Evolutionary conservation across 1,139 yeast species (phyloP), one percentile per base, ranked within the genome.

Genomic region (Geotrichum carabidarum): DNA sequence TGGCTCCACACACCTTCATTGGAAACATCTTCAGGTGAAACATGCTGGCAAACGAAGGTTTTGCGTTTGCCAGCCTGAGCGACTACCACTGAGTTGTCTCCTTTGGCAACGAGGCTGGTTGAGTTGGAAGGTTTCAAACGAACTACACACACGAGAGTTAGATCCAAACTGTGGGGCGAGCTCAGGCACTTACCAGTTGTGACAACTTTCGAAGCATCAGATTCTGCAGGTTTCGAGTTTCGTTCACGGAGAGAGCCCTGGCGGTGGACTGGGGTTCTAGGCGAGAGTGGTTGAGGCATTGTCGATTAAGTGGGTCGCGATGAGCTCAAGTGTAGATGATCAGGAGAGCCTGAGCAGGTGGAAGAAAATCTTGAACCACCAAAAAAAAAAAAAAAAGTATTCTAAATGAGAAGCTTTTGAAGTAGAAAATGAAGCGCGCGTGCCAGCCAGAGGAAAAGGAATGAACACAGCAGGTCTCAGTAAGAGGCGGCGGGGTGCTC

Each of bases 1-100:
- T 64, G 54, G 22, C 49, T 50, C 60, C 61, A 65, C 18, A 65
- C 56, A 1, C 59, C 65, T n/a, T 44, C 44, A 51, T 65, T 68
- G 1, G 60, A 30, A 4, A 65, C 58, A 9, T 53, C 14, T 11
- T 57, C 60, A 17, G 57, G 62, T 36, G 64, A 64, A 17, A 63
- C 61, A 14, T 56, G 56, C 51, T 64, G 68, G 52, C 57, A 65
- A 15, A 54, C 49, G 44, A 60, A 64, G 30, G 57, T 56, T 50
- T 63, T 51, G 11, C 44, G 44, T 11, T 48, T 46, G 8, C 42
- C 38, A 15, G 22, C 14, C 51, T 51, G 32, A 44, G 30, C 8
- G 12, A 42, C 34, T 1, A 27, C 15, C n/a, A 12, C 15, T 6
- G 34, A 27, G 5, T 32, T 32, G 8, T 34, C 44, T 17, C 27